Evolutionary conservation across 331 rosid genomes (phyloP).

Genomic region (Erythrophleum ivorense): DNA sequence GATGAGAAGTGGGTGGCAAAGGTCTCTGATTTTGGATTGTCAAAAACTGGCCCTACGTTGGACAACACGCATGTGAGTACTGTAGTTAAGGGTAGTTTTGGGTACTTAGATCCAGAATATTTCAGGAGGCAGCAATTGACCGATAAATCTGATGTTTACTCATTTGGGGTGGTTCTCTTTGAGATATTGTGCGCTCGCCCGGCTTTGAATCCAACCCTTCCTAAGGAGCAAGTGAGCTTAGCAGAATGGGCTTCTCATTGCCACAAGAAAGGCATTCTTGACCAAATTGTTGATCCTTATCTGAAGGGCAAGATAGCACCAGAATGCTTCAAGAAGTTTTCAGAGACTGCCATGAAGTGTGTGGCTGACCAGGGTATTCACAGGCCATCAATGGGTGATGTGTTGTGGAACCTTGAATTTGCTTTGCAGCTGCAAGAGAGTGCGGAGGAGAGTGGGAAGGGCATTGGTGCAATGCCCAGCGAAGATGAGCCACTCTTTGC

Average conservation of each 20-base stretch:
- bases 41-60: slow-evolving; percentile 95
- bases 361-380: slow-evolving; percentile 91
- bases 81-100: slow-evolving; percentile 96
- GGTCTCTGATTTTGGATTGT: slow-evolving; percentile 95
- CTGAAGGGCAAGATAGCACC: slow-evolving; percentile 93
- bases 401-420: slow-evolving; percentile 95
- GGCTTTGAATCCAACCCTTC: slow-evolving; percentile 84
- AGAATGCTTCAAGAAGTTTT: slow-evolving; percentile 88
- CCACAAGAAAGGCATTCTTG: slow-evolving; percentile 89
- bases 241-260: slow-evolving; percentile 98
- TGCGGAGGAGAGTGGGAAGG: slow-evolving; percentile 85
- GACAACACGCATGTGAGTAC: slow-evolving; percentile 97
- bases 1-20: slow-evolving; percentile 99
- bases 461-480: slow-evolving; percentile 39
- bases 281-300: slow-evolving; percentile 76
- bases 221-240: slow-evolving; percentile 95
- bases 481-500: slow-evolving; percentile 68
- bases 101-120: slow-evolving; percentile 97
- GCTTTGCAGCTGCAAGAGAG: slow-evolving; percentile 98
- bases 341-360: slow-evolving; percentile 97
- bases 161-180: slow-evolving; percentile 93
- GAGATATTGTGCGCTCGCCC: slow-evolving; percentile 96
- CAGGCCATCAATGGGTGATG: slow-evolving; percentile 99
- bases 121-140: slow-evolving; percentile 96
- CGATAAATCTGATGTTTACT: slow-evolving; percentile 94